Base-by-base conservation (phyloP, 2,329 filamentous ascomycete species). In the Zymoseptoria pseudotritici region DNA sequence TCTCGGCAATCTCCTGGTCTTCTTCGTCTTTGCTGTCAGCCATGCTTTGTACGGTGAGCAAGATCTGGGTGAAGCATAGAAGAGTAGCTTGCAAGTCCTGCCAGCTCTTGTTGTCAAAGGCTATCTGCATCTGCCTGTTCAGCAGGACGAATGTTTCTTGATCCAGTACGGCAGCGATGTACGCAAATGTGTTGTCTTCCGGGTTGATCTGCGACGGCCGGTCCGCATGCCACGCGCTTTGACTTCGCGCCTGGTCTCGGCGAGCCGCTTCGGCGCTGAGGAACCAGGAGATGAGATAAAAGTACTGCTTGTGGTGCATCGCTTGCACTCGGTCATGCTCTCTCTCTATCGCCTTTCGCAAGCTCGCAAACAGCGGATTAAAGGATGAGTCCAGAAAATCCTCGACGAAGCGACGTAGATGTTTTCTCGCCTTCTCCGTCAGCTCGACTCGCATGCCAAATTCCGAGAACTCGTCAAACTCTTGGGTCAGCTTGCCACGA, bases 1-100 rank as follows among this genome's bases (percentile, higher is more conserved):
- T 99, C 72, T 99, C 93, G 0, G 94, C 93, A 72, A 99, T 97
- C 68, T 97, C 94, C 71, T 96, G 89, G 66, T 99, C 90, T n/a
- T 97, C 92, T 63, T 97, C 92, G 29, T 90, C 83, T 0, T 84
- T 82, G 1, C 90, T 94, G 53, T 89, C 85, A 1, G 86, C 81
- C 92, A 99, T 97, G 62, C 95, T 90, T 69, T 96, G 91, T 2
- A 97, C 88, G 0, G 92, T 96, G 24, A 96, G 81, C 50, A 74
- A 61, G 65, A 97, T 94, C 71, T 97, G 92, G 0, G 92, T 97
- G 71, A 97, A 96, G 71, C 92, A 97, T 58, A 90, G 87, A 86
- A 97, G 94, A 54, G 89, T 87, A 0, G 93, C 88, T 58, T 91
- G 90, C 17, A 97, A 76, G 67, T 96, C 89, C 58, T 85, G 84